These are phyloP conservation scores for Hymenoscyphus repandus DNA, from an alignment of 2,329 filamentous ascomycete genomes.

Conservation along the genomic window DNA sequence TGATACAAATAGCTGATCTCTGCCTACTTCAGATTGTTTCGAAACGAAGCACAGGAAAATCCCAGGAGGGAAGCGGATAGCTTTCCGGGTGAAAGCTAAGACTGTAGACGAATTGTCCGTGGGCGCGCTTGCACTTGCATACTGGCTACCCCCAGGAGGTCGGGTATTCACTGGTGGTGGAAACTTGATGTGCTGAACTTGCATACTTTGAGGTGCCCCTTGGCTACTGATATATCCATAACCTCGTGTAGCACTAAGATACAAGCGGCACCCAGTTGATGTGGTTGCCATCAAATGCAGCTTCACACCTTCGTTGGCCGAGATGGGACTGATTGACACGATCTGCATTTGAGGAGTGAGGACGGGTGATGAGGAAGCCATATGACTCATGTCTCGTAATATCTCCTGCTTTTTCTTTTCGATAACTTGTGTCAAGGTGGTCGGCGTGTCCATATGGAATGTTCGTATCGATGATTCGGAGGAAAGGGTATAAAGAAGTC, in stretches of 20 bases:
- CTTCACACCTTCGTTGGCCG: conserved; percentile 71
- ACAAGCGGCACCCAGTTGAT: conserved; percentile 83
- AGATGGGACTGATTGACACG: conserved; percentile 80
- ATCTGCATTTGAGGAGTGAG: conserved; percentile 67
- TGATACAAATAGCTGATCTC: conserved; percentile 73
- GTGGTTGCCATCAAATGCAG: conserved; percentile 88
- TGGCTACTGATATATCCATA: conserved; percentile 56
- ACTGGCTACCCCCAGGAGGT: conserved; percentile 24
- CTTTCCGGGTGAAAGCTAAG: conserved; percentile 45
- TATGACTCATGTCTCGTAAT: conserved; percentile 74
- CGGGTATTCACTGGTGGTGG: conserved; percentile 52
- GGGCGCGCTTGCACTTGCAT: conserved; percentile 18
- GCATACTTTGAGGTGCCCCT: conserved; percentile 83
- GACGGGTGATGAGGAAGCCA: conserved; percentile 69
- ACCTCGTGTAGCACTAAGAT: conserved; percentile 76
- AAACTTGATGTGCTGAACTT: conserved; percentile 94
- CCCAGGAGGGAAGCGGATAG: conserved; percentile 71
- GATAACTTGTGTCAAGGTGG: conserved; percentile 58
- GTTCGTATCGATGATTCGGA: conserved; percentile 83
- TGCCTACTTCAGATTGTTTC: conserved; percentile 51
- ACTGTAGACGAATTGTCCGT: conserved; percentile 39
- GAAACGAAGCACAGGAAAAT: conserved; percentile 84
- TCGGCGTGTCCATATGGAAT: conserved; percentile 72
- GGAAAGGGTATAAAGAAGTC: conserved; percentile 86
- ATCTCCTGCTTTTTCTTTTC: conserved; percentile 56